phyloP scores from a whole-genome alignment of 306 rosid species.

The Purshia tridentata region DNA sequence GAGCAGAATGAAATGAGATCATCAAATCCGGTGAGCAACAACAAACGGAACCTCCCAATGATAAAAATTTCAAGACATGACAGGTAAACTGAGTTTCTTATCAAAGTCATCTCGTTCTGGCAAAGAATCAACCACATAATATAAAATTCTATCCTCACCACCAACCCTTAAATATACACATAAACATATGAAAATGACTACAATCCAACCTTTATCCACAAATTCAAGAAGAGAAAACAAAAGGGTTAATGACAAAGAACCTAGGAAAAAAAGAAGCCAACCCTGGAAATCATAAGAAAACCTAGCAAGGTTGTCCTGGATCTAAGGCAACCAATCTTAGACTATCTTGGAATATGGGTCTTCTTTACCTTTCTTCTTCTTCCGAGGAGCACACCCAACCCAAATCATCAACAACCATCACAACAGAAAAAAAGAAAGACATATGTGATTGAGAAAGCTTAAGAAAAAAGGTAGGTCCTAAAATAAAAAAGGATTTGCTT shows the following conservation, averaged over 20 bases:
- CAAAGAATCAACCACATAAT: not conserved
- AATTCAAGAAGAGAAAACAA: not conserved
- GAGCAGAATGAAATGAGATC: not conserved
- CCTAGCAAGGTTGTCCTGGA: not conserved
- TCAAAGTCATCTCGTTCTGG: not conserved
- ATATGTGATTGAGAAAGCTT: too few relatives aligned
- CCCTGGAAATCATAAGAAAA: not conserved
- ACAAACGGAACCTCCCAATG: too few relatives aligned
- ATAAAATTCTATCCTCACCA: too few relatives aligned
- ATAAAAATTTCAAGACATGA: not conserved
- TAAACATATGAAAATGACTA: not conserved
- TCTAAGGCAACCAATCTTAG: not conserved
- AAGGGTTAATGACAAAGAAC: not conserved
- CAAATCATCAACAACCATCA: not conserved
- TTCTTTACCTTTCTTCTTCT: not conserved
- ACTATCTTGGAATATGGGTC: not conserved
- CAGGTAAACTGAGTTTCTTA: not conserved
- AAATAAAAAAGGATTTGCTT: too few relatives aligned
- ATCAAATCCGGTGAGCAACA: too few relatives aligned
- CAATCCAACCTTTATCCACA: too few relatives aligned
- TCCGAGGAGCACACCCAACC: not conserved
- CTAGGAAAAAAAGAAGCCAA: not conserved
- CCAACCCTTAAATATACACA: not conserved
- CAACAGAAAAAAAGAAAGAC: not conserved
- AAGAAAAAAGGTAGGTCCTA: too few relatives aligned